Evolutionary conservation across 78 protist species (phyloP).

Genomic region (Emiliania huxleyi): DNA sequence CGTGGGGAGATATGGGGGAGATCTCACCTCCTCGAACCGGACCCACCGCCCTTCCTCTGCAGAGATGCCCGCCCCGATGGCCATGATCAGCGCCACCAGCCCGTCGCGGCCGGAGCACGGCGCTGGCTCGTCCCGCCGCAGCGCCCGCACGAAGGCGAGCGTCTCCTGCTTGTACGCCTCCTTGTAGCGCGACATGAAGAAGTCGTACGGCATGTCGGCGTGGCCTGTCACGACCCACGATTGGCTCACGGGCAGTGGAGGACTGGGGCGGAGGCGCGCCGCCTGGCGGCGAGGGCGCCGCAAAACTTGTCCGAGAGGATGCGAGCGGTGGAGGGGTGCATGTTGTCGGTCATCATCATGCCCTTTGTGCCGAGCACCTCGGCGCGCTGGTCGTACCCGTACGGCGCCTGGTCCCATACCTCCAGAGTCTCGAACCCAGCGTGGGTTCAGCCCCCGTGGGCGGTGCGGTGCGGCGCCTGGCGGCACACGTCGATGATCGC

Average conservation of each 20-base stretch:
- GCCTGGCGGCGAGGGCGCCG: too few relatives aligned
- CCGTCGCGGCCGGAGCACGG: slow-evolving; percentile 23
- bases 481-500: not conserved
- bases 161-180: slow-evolving; percentile 13
- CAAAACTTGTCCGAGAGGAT: not conserved
- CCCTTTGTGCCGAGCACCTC: slow-evolving; percentile 30
- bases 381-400: slow-evolving; percentile 28
- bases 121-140: not conserved
- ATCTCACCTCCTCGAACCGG: not conserved
- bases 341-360: not conserved
- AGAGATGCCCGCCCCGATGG: slow-evolving; percentile 4
- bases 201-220: slow-evolving; percentile 3
- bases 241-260: too few relatives aligned
- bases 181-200: slow-evolving; percentile 16
- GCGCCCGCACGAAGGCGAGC: not conserved
- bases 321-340: not conserved
- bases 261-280: too few relatives aligned
- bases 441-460: too few relatives aligned
- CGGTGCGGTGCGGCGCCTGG: not conserved
- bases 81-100: not conserved
- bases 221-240: not conserved
- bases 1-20: too few relatives aligned
- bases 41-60: not conserved
- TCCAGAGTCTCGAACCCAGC: too few relatives aligned
- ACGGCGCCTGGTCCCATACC: too few relatives aligned